Percentiles rank a stretch among this genome's conserved stretches.
These are phyloP conservation scores for Garcileccinum viscosum DNA, from an alignment of 1,284 basidiomycete genomes.

Conservation along the genomic window DNA sequence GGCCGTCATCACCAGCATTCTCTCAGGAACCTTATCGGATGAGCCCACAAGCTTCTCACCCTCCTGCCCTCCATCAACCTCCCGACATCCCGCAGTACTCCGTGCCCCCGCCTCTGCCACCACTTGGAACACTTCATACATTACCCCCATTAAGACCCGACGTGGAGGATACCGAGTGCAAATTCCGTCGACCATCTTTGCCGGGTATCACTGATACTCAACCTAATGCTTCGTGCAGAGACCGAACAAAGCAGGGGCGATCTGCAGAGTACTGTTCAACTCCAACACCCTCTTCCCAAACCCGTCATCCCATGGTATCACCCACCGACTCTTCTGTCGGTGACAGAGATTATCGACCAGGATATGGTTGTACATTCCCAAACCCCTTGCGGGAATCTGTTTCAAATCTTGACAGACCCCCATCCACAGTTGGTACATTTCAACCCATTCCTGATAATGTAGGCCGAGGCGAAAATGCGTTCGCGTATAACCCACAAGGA, in stretches of 20 bases:
- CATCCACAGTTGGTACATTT: constrained; percentile 25
- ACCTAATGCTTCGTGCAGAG: constrained; percentile 12
- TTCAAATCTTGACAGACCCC: constrained; percentile 24
- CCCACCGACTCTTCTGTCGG: constrained; percentile 14
- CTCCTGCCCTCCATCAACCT: constrained; percentile 23
- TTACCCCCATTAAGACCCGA: constrained; percentile 37
- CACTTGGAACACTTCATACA: constrained; percentile 29
- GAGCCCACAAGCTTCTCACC: constrained; percentile 31
- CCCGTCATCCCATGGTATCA: constrained; percentile 12
- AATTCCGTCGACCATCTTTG: constrained; percentile 40
- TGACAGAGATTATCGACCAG: constrained; percentile 22
- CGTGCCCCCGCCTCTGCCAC: constrained; percentile 32
- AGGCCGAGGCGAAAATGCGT: constrained; percentile 14
- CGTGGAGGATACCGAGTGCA: constrained; percentile 37
- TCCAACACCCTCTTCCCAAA: background rate
- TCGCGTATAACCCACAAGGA: constrained; percentile 18
- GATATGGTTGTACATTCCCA: constrained; percentile 24
- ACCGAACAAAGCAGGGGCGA: constrained; percentile 26
- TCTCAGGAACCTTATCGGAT: constrained; percentile 32
- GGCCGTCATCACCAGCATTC: constrained; percentile 29
- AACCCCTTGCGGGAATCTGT: constrained; percentile 26
- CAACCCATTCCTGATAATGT: constrained; percentile 12
- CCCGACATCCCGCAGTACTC: constrained; percentile 38
- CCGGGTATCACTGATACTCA: constrained; percentile 21
- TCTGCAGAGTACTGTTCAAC: constrained; percentile 19